A percentile compares a stretch with the other conserved stretches of the same genome.
Evolutionary conservation across 768 basidiomycete genomes (phyloP).

Genomic region (Russula emetica): DNA sequence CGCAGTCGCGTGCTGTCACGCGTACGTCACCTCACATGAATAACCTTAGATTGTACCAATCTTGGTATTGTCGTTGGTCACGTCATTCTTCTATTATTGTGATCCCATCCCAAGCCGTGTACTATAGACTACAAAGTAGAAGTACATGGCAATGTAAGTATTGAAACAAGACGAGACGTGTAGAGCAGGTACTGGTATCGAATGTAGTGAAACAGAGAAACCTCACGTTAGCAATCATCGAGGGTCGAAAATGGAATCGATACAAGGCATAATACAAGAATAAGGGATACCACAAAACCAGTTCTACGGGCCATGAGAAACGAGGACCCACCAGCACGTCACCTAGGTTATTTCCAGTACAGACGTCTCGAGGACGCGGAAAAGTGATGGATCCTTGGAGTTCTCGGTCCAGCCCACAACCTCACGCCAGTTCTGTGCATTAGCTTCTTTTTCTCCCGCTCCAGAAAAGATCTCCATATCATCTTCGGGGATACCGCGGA

Average conservation of each 20-base stretch:
- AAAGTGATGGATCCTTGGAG: constrained; percentile 66
- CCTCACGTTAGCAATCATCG: background rate
- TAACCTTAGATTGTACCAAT: no score
- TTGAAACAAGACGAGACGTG: constrained; percentile 14
- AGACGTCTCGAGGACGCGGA: constrained; percentile 76
- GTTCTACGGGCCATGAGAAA: constrained; percentile 7
- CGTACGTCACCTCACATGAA: background rate
- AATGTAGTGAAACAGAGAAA: constrained; percentile 17
- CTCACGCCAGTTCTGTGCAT: constrained; percentile 75
- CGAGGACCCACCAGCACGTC: background rate
- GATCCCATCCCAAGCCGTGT: constrained; percentile 5
- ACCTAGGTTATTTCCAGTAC: constrained; percentile 63
- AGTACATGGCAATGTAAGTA: constrained; percentile 21
- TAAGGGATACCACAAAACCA: constrained; percentile 22
- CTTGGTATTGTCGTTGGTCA: background rate
- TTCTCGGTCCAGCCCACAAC: constrained; percentile 77
- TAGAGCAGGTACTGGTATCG: constrained; percentile 8
- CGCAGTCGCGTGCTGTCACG: constrained; percentile 19
- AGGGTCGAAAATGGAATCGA: background rate
- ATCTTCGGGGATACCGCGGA: constrained; percentile 76
- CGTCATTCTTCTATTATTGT: background rate
- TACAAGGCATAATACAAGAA: constrained; percentile 26
- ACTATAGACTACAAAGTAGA: constrained; percentile 23
- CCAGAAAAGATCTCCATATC: constrained; percentile 70
- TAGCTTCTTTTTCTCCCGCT: constrained; percentile 84